Conservation (phyloP, 2,329 filamentous ascomycete genomes). For the Neofusicoccum parvum region DNA sequence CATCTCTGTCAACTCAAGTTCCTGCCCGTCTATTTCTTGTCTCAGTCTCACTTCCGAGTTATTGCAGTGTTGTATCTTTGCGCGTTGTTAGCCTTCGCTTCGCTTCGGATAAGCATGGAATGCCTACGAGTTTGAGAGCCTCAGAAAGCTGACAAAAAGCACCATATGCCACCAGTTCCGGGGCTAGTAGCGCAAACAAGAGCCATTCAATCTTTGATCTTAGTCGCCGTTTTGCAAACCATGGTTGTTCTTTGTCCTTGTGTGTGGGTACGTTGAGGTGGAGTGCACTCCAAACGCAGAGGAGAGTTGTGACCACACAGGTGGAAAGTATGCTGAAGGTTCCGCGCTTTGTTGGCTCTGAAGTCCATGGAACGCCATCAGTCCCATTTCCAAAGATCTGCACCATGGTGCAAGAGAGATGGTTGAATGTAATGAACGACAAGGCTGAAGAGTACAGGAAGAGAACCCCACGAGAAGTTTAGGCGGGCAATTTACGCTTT, state of each 20-base stretch:
- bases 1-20: neutral
- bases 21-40: too few species aligned
- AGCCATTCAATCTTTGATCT: conserved; percentile 16
- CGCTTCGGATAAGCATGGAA: too few species aligned
- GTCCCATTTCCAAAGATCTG: conserved; percentile 3
- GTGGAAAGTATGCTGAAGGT: conserved; percentile 23
- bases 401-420: neutral
- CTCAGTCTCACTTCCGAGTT: too few species aligned
- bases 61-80: too few species aligned
- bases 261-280: conserved; percentile 24
- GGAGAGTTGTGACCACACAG: conserved; percentile 23
- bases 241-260: neutral
- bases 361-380: conserved; percentile 17
- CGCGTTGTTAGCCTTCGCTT: too few species aligned
- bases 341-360: conserved; percentile 22
- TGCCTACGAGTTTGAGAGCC: neutral
- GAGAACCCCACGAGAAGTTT: neutral
- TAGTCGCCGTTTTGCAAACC: neutral
- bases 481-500: too few species aligned
- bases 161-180: neutral
- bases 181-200: conserved; percentile 15
- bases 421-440: neutral
- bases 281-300: conserved; percentile 24
- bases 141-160: neutral
- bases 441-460: neutral